Percentiles rank a stretch among this genome's conserved stretches.
Conservation (phyloP, 495 filamentous ascomycete genomes). For the Rhizodiscina lignyota region DNA sequence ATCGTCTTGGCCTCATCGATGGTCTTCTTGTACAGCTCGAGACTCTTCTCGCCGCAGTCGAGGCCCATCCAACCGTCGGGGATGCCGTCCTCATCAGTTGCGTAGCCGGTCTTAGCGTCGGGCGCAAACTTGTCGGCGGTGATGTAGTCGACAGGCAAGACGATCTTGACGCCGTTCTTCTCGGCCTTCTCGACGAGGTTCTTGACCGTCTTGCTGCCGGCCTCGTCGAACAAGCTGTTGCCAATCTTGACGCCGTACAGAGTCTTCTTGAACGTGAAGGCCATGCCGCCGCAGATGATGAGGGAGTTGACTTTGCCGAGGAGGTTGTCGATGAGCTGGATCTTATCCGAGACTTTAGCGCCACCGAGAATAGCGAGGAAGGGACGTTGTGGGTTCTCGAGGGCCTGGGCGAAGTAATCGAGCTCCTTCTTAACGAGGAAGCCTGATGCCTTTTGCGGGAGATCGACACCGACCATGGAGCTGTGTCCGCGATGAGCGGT, state of each 20-base stretch:
- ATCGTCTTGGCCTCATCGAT: constrained; percentile 87
- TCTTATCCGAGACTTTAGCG: constrained; percentile 98
- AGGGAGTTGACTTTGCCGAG: constrained; percentile 93
- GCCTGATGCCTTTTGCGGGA: constrained; percentile 88
- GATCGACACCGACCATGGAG: constrained; percentile 94
- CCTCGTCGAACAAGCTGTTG: constrained; percentile 85
- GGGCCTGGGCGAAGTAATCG: constrained; percentile 95
- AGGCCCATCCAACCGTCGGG: constrained; percentile 96
- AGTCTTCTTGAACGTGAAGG: constrained; percentile 99
- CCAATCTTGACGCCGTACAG: constrained; percentile 81
- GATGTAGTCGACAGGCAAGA: constrained; percentile 88
- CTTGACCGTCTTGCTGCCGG: constrained; percentile 79
- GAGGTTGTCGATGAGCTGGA: constrained; percentile 97
- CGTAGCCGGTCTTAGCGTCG: constrained; percentile 64
- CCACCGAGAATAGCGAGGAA: constrained; percentile 98
- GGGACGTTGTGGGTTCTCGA: constrained; percentile 81
- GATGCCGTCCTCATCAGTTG: constrained; percentile 78
- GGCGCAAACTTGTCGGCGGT: constrained; percentile 87
- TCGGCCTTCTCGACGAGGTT: constrained; percentile 89
- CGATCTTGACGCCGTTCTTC: constrained; percentile 85
- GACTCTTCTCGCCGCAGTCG: constrained; percentile 76
- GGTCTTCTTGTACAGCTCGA: constrained; percentile 68
- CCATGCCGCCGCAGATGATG: constrained; percentile 95
- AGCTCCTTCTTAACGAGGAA: constrained; percentile 99
- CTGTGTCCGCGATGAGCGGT: constrained; percentile 96